phyloP scores from a whole-genome alignment of 495 filamentous ascomycete genomes.

The Penicillium argentinense region DNA sequence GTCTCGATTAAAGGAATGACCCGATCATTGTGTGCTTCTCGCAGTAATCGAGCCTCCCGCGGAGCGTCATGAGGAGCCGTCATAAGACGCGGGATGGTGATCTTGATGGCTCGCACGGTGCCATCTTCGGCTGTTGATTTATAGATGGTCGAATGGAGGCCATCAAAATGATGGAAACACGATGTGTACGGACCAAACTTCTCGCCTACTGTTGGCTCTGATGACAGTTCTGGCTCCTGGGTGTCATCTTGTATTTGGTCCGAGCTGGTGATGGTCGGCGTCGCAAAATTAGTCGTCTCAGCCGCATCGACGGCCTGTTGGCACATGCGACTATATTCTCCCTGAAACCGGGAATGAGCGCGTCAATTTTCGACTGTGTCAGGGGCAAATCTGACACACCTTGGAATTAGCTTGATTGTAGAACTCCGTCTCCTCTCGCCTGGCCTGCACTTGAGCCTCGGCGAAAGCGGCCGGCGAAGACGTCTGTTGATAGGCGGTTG shows the following conservation, averaged over 20 bases:
- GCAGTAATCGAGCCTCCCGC: slow-evolving; percentile 74
- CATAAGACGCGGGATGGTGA: slow-evolving; percentile 72
- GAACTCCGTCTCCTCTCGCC: slow-evolving; percentile 37
- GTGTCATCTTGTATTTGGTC: slow-evolving; percentile 13
- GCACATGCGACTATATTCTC: slow-evolving; percentile 47
- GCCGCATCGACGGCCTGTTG: slow-evolving; percentile 42
- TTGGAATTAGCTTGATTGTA: slow-evolving; percentile 41
- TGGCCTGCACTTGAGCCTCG: slow-evolving; percentile 46
- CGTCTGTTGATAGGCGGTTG: slow-evolving; percentile 41
- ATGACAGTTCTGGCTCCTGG: slow-evolving; percentile 6
- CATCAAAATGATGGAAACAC: slow-evolving; percentile 69
- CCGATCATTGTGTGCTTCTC: slow-evolving; percentile 42
- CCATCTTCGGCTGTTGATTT: slow-evolving; percentile 44
- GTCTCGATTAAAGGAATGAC: slow-evolving; percentile 70
- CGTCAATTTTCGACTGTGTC: neutral
- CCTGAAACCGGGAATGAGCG: slow-evolving; percentile 25
- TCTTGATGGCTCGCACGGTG: slow-evolving; percentile 73
- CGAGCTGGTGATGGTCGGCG: slow-evolving; percentile 19
- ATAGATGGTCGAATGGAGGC: slow-evolving; percentile 84
- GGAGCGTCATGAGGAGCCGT: slow-evolving; percentile 76
- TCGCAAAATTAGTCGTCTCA: slow-evolving; percentile 21
- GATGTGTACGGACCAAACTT: slow-evolving; percentile 68
- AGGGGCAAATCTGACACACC: slow-evolving; percentile 24
- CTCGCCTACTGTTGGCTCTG: slow-evolving; percentile 29
- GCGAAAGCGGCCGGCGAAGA: slow-evolving; percentile 36